Evolutionary conservation across 108 stramenopile species (phyloP).

Genomic region (Fragilaria crotonensis): DNA sequence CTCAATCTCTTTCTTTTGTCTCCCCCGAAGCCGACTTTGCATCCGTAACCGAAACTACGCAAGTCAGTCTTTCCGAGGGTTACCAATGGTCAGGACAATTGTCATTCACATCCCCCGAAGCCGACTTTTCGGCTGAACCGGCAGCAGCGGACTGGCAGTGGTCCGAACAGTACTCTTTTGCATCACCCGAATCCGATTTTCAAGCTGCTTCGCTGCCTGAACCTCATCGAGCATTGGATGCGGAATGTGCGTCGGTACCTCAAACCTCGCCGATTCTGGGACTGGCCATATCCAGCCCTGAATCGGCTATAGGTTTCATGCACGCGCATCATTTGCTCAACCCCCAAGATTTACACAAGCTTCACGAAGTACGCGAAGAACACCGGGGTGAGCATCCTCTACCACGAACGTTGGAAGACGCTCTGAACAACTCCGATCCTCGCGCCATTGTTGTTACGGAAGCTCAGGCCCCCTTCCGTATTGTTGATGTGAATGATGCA

Average conservation of each 20-base stretch:
- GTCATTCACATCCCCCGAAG: neutral
- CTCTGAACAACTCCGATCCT: constrained; percentile 9
- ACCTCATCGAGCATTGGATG: neutral
- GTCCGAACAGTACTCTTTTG: neutral
- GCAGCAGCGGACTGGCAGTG: neutral
- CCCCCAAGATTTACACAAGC: too few species aligned
- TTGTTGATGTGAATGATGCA: constrained; percentile 53
- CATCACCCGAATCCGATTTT: constrained; percentile 17
- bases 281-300: too few species aligned
- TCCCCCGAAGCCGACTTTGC: constrained; percentile 15
- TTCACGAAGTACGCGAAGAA: too few species aligned
- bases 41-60: neutral
- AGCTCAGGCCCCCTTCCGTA: constrained; percentile 27
- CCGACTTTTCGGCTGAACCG: constrained; percentile 4
- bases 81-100: neutral
- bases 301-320: constrained; percentile 10
- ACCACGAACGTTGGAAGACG: constrained; percentile 34
- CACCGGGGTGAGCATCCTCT: constrained; percentile 8
- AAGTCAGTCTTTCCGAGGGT: neutral
- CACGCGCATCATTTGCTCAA: neutral
- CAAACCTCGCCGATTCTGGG: too few species aligned
- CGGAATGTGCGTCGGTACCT: too few species aligned
- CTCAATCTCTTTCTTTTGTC: constrained; percentile 7
- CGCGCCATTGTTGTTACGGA: constrained; percentile 52
- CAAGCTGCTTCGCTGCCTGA: neutral